phyloP scores from a whole-genome alignment of 345 rosid genomes.

The Melastoma malabathricum region DNA sequence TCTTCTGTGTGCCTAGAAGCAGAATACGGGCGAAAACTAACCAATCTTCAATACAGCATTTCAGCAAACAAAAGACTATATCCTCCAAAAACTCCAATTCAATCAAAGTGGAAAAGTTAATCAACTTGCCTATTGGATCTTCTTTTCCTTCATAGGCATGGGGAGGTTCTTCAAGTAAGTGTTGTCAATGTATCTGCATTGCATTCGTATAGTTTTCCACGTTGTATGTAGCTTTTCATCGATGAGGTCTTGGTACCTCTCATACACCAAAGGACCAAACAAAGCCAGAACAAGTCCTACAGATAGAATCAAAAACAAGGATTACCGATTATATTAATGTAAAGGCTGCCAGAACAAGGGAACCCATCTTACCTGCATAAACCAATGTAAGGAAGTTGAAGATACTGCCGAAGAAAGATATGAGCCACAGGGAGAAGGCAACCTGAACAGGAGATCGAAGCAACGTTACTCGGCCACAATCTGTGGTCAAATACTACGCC shows the following conservation, averaged over 20 bases:
- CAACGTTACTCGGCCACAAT: too few species aligned
- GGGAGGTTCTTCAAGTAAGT: slow-evolving; percentile 38
- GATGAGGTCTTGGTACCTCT: slow-evolving; percentile 55
- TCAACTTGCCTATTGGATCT: slow-evolving; percentile 46
- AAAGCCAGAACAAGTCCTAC: slow-evolving; percentile 67
- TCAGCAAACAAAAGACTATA: too few species aligned
- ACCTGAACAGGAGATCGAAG: slow-evolving; percentile 28
- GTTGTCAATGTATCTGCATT: slow-evolving; percentile 44
- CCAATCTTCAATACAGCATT: too few species aligned
- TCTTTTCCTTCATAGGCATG: slow-evolving; percentile 48
- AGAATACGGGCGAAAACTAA: too few species aligned
- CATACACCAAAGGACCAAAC: slow-evolving; percentile 55
- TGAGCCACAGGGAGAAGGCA: slow-evolving; percentile 35
- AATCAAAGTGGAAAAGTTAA: too few species aligned
- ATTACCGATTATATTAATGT: neutral
- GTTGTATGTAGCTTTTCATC: slow-evolving; percentile 44
- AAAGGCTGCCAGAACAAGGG: neutral
- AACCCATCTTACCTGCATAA: slow-evolving; percentile 56
- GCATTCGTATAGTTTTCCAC: slow-evolving; percentile 33
- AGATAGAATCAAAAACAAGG: slow-evolving; percentile 4
- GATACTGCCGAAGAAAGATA: slow-evolving; percentile 56
- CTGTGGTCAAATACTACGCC: neutral
- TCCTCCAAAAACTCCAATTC: too few species aligned
- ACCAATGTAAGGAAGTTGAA: slow-evolving; percentile 62
- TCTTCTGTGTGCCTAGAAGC: too few species aligned